Conservation (phyloP, 2,329 filamentous ascomycete species). For the Fusarium armeniacum region DNA sequence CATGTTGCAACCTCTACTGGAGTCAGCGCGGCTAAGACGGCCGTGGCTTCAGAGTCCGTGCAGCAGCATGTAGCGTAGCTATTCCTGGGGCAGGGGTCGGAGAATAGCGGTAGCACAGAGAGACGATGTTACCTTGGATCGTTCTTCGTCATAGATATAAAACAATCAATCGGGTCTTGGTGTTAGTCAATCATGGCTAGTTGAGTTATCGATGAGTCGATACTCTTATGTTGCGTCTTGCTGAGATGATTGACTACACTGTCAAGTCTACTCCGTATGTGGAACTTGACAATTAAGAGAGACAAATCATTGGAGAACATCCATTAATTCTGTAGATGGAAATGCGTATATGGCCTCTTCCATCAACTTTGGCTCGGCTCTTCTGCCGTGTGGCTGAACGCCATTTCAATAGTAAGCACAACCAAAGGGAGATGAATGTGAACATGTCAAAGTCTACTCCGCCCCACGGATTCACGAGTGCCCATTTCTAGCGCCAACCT, state of each 20-base stretch:
- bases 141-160: constrained; percentile 14
- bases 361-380: constrained; percentile 18
- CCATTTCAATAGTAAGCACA: constrained; percentile 8
- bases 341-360: background rate
- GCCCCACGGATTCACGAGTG: constrained; percentile 8
- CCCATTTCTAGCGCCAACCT: constrained; percentile 1
- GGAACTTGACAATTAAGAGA: background rate
- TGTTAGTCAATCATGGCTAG: background rate
- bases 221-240: background rate
- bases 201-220: background rate
- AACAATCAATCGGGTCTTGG: background rate
- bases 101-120: constrained; percentile 15
- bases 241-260: too few relatives aligned
- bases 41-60: constrained; percentile 12
- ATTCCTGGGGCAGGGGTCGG: constrained; percentile 18
- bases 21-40: constrained; percentile 35
- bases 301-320: background rate
- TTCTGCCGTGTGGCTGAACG: constrained; percentile 30
- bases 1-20: constrained; percentile 3
- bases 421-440: background rate
- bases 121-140: constrained; percentile 19
- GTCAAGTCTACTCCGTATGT: background rate
- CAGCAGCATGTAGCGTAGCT: background rate
- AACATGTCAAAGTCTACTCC: constrained; percentile 2
- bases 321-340: background rate